A percentile compares a stretch with the other conserved stretches of the same genome.
These are phyloP conservation scores for Dendrobium officinale DNA, from an alignment of 106 monocot species.

Conservation along the genomic window DNA sequence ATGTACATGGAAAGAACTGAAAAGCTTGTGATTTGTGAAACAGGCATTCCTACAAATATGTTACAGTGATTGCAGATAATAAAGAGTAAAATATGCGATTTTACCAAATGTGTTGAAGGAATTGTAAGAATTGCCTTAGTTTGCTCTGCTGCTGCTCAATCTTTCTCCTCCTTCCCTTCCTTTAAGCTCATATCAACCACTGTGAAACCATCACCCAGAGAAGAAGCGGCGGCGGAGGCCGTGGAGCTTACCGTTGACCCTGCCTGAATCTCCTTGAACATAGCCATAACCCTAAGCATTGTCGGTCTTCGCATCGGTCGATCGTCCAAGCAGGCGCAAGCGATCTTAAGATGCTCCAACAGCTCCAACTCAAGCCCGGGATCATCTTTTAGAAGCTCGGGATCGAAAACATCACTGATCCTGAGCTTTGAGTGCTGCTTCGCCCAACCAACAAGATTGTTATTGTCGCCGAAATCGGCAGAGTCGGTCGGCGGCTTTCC, in stretches of 20 bases:
- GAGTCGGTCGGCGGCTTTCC: slow-evolving; percentile 70
- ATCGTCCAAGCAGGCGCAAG: slow-evolving; percentile 70
- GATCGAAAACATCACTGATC: slow-evolving; percentile 58
- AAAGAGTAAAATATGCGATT: neutral
- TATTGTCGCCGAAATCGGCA: slow-evolving; percentile 73
- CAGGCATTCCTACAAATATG: slow-evolving; percentile 8
- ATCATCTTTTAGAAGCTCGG: slow-evolving; percentile 45
- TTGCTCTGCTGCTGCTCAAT: slow-evolving; percentile 5
- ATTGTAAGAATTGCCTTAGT: neutral
- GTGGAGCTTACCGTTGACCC: slow-evolving; percentile 18
- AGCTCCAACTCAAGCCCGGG: slow-evolving; percentile 52
- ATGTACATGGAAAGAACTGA: neutral
- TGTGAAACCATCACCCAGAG: slow-evolving; percentile 21
- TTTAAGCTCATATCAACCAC: slow-evolving; percentile 48
- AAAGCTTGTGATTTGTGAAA: neutral
- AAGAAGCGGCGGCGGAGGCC: slow-evolving; percentile 10
- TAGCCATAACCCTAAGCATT: slow-evolving; percentile 79
- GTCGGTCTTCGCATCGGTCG: slow-evolving; percentile 56
- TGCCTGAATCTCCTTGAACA: slow-evolving; percentile 82
- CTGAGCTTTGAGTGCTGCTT: slow-evolving; percentile 56
- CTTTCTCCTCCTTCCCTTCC: slow-evolving; percentile 61
- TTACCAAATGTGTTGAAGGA: neutral
- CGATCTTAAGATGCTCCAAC: slow-evolving; percentile 70
- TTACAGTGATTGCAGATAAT: neutral
- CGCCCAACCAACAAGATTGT: slow-evolving; percentile 82